Evolutionary conservation across 495 filamentous ascomycete genomes (phyloP).

Genomic region (Recurvomyces mirabilis): DNA sequence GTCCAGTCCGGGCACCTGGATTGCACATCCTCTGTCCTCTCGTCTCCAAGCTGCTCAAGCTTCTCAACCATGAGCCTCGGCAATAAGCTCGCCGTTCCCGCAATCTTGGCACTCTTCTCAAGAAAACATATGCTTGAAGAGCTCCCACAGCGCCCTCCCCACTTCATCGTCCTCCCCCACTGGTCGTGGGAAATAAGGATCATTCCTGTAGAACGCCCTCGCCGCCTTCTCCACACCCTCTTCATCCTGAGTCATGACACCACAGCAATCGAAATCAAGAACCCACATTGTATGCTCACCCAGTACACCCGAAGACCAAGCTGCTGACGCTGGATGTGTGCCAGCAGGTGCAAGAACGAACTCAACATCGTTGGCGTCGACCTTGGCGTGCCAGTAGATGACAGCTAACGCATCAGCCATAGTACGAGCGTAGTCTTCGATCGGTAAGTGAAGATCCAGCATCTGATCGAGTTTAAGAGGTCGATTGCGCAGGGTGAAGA

Average conservation of each 20-base stretch:
- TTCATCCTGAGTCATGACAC: constrained; percentile 17
- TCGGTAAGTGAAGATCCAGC: constrained; percentile 14
- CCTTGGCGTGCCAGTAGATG: constrained; percentile 22
- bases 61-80: neutral
- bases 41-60: constrained; percentile 4
- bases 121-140: constrained; percentile 3
- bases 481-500: constrained; percentile 24
- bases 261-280: constrained; percentile 26
- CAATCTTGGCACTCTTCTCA: constrained; percentile 1
- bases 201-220: constrained; percentile 22
- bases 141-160: constrained; percentile 17
- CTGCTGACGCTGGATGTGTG: constrained; percentile 1
- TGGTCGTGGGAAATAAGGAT: constrained; percentile 24
- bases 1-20: too few species aligned
- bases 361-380: constrained; percentile 27
- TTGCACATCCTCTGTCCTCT: neutral
- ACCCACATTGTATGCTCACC: constrained; percentile 21
- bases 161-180: neutral
- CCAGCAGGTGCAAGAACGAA: constrained; percentile 22
- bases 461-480: constrained; percentile 21
- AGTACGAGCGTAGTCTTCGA: constrained; percentile 2
- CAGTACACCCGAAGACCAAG: neutral
- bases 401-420: constrained; percentile 26
- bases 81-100: neutral
- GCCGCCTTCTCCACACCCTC: constrained; percentile 19